Percentiles rank a stretch among this genome's conserved stretches.
These are phyloP conservation scores for Craterostigma plantagineum DNA, from an alignment of 257 asterid genomes.

Conservation along the genomic window DNA sequence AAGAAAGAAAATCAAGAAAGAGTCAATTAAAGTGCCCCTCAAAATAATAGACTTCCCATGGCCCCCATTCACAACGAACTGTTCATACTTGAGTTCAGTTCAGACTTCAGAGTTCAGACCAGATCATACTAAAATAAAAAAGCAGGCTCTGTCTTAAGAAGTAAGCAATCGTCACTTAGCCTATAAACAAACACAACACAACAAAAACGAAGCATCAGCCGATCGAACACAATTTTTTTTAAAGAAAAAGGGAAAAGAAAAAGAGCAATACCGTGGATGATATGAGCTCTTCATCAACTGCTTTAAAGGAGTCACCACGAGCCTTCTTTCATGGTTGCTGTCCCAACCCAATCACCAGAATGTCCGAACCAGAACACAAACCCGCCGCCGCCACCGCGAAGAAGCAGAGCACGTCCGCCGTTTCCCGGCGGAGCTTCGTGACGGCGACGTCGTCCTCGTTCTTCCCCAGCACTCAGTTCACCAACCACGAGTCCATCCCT, in stretches of 20 bases:
- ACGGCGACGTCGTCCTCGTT: not conserved
- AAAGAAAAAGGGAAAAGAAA: not conserved
- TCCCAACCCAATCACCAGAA: constrained; percentile 19
- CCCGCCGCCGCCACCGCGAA: too few relatives aligned
- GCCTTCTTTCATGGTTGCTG: constrained; percentile 40
- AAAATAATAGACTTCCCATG: too few relatives aligned
- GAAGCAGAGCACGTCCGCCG: not conserved
- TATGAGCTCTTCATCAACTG: constrained; percentile 19
- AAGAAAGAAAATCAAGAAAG: too few relatives aligned
- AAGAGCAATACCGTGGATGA: too few relatives aligned
- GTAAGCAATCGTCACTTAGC: too few relatives aligned
- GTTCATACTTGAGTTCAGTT: too few relatives aligned
- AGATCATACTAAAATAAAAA: too few relatives aligned
- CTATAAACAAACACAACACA: too few relatives aligned
- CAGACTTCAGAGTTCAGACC: too few relatives aligned
- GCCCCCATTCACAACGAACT: too few relatives aligned
- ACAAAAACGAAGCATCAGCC: not conserved
- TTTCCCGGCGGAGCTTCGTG: not conserved
- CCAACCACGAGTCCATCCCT: constrained; percentile 30
- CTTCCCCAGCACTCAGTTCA: not conserved
- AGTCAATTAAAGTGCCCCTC: too few relatives aligned
- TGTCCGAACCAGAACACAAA: constrained; percentile 5
- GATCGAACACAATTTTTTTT: not conserved
- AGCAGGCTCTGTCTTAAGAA: too few relatives aligned
- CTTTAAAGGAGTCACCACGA: constrained; percentile 26